Evolutionary conservation across 495 filamentous ascomycete genomes (phyloP).

Genomic region (Annulohypoxylon nitens): DNA sequence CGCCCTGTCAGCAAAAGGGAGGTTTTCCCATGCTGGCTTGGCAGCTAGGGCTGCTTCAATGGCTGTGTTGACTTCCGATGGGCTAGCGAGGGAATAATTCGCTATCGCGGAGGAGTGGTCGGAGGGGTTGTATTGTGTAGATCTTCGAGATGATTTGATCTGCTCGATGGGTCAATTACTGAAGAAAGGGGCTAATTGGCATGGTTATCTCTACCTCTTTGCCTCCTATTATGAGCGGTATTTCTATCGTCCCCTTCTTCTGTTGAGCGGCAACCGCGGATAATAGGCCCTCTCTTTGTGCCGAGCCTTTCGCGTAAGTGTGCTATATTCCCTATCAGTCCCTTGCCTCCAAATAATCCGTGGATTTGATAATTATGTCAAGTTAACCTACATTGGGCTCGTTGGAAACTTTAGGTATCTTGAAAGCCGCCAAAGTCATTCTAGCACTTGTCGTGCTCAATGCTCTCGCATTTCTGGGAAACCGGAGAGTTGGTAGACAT

Average conservation of each 20-base stretch:
- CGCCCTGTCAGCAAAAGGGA: slow-evolving; percentile 90
- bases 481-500: slow-evolving; percentile 38
- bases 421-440: slow-evolving; percentile 77
- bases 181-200: slow-evolving; percentile 5
- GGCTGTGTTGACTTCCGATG: slow-evolving; percentile 77
- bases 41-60: slow-evolving; percentile 86
- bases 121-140: slow-evolving; percentile 79
- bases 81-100: slow-evolving; percentile 79
- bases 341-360: neutral
- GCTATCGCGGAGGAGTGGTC: slow-evolving; percentile 79
- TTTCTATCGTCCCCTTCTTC: slow-evolving; percentile 70
- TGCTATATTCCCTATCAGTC: slow-evolving; percentile 67
- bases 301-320: slow-evolving; percentile 85
- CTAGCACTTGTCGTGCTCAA: slow-evolving; percentile 40
- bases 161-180: slow-evolving; percentile 37
- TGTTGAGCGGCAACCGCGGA: slow-evolving; percentile 74
- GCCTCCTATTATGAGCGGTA: slow-evolving; percentile 84
- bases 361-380: neutral
- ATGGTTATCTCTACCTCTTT: slow-evolving; percentile 69
- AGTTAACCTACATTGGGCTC: slow-evolving; percentile 86
- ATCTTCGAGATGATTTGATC: slow-evolving; percentile 66
- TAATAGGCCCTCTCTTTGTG: slow-evolving; percentile 79
- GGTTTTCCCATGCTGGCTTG: slow-evolving; percentile 81
- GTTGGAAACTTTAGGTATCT: slow-evolving; percentile 86
- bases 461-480: slow-evolving; percentile 30